Base-by-base conservation (phyloP, 345 rosid genomes). In the Syzygium grande region DNA sequence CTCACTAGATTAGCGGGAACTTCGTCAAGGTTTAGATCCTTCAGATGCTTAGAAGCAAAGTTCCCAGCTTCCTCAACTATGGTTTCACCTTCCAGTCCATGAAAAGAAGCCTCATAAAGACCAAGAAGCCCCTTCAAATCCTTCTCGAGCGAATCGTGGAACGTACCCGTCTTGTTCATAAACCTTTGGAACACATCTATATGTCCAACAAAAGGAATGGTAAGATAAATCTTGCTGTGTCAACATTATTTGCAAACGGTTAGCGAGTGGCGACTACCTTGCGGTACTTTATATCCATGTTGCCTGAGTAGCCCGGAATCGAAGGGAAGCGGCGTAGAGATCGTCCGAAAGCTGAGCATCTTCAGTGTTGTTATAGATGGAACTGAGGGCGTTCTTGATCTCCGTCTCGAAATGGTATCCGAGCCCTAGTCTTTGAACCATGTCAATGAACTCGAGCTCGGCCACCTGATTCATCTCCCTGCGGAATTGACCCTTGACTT, bases 21-120 rank as follows among this genome's bases (percentile, higher is more conserved):
- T 49, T 51, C 9, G 51, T 43, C 2, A 8, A 17, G 52, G 14
- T 22, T 55, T 51, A 56, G 41, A 10, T 63, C 34, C 85, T 52
- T 86, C 85, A 86, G 77, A 34, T 46, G 43, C 34, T 23, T 61
- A 2, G 41, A 59, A 17, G 89, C 53, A 51, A 87, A 86, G 25
- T 27, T 23, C 84, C 38, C 63, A 43, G 89, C 88, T 29, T 86
- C 87, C 19, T 90, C 91, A 30, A 90, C 53, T 9, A 43, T 43
- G 17, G 22, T 51, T 86, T 90, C 91, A 12, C 88, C 91, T 85
- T 85, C 59, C 11, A 84, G 30, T 19, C 83, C 87, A 55, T 87
- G 58, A 34, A 51, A 86, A 22, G 90, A 89, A 58, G 92, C 92
- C 65, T 90, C 90, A 84, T 90, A 87, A 46, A 90, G 61, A 61